Evolutionary conservation across 2,329 filamentous ascomycete genomes (phyloP), one percentile per base, ranked within the genome.

Genomic region (Aureobasidium pullulans): DNA sequence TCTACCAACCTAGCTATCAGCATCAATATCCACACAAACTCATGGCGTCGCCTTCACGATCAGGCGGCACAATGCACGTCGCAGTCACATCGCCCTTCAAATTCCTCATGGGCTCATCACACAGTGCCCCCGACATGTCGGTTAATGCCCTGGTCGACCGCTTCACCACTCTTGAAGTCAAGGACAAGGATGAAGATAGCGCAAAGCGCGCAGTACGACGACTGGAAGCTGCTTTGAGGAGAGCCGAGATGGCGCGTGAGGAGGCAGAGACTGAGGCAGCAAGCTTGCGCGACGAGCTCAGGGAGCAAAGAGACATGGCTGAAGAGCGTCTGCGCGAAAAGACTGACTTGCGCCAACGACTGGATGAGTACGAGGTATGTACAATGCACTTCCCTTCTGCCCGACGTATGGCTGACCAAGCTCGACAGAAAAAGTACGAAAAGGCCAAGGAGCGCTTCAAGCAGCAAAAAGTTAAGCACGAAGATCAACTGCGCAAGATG

Each of bases 261-360:
- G 85, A 88, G 73, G 85, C 86, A 11, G 87, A 90, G 73, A 76
- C 74, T n/a, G 86, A 90, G 66, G 79, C 85, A 75, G 80, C 81
- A 62, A 79, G 79, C 43, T 80, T 83, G 66, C 80, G 80, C 62
- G 85, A 89, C 8, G 87, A 90, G 68, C 73, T 74, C 19, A 76
- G 79, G 60, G 67, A 72, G 43, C 69, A 89, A 61, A 81, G 77
- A 62, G 80, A 86, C 57, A 63, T 85, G 13, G 85, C 88, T 5
- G 86, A 90, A 62, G 81, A 83, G 10, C 82, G 79, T 60, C 84
- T 87, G 59, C 76, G 86, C 39, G 86, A 90, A 71, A 76, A 84
- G 64, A 83, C 80, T 64, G 83, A 87, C 0, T 81, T 82, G 23
- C 86, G 88, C 72, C 78, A 86, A 62, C 70, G 53, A 28, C 28